Percentiles rank a stretch among this genome's conserved stretches.
Evolutionary conservation across 352 stramenopile species (phyloP).

Genomic region (Phytophthora sp.): DNA sequence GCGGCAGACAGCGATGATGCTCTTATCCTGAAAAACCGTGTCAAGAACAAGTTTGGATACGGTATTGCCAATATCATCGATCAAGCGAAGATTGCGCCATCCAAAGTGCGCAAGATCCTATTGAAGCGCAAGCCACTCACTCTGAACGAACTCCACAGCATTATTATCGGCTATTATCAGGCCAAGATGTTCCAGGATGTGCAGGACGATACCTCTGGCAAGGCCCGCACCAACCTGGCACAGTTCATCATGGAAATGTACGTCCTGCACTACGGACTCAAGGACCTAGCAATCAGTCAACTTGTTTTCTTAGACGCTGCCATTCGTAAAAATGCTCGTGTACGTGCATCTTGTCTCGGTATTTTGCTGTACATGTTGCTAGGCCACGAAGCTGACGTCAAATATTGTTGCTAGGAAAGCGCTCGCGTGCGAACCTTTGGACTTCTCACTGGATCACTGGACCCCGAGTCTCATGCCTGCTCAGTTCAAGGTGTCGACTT

Average conservation of each 20-base stretch:
- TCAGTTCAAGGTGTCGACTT: slow-evolving; percentile 80
- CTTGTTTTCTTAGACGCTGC: slow-evolving; percentile 79
- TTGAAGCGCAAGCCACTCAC: slow-evolving; percentile 76
- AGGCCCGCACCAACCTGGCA: slow-evolving; percentile 59
- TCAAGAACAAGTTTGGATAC: slow-evolving; percentile 67
- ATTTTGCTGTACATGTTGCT: neutral
- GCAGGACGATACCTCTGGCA: slow-evolving; percentile 68
- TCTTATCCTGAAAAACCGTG: slow-evolving; percentile 62
- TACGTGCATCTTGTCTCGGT: slow-evolving; percentile 17
- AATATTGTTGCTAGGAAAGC: slow-evolving; percentile 50
- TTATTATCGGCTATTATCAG: slow-evolving; percentile 83
- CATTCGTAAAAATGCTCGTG: slow-evolving; percentile 66
- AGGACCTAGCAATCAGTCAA: slow-evolving; percentile 81
- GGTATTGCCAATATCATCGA: slow-evolving; percentile 83
- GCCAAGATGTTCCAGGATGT: slow-evolving; percentile 84
- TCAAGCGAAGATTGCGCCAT: slow-evolving; percentile 69
- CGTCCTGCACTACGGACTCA: slow-evolving; percentile 80
- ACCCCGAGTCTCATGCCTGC: slow-evolving; percentile 78
- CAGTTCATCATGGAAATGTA: slow-evolving; percentile 89
- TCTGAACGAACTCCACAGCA: slow-evolving; percentile 70
- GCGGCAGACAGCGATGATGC: slow-evolving; percentile 46
- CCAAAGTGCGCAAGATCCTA: slow-evolving; percentile 79
- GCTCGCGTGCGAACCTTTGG: slow-evolving; percentile 72
- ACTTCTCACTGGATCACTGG: slow-evolving; percentile 69
- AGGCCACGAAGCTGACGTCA: slow-evolving; percentile 3